Conservation (phyloP, 352 stramenopile species). For the Nothophytophthora sp. region DNA sequence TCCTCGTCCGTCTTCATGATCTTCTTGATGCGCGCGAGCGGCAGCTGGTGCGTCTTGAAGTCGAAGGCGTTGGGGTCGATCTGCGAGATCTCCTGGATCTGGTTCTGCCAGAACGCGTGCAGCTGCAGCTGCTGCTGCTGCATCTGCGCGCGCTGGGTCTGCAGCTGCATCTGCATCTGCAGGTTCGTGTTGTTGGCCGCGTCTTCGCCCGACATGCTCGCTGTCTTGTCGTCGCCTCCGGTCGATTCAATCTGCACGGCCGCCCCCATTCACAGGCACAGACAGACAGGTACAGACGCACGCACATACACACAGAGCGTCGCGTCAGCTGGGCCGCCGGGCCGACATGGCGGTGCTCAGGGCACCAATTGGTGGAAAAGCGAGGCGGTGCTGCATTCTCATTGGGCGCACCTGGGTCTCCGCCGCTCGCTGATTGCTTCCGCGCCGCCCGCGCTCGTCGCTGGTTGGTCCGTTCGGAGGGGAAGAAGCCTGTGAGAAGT, state of each 20-base stretch:
- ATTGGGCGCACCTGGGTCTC: conserved; percentile 61
- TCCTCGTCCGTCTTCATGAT: conserved; percentile 97
- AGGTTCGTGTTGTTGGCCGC: conserved; percentile 59
- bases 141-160: conserved; percentile 87
- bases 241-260: no score
- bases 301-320: no score
- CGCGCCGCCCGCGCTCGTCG: not conserved
- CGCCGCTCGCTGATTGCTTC: conserved; percentile 15
- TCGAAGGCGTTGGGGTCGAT: conserved; percentile 85
- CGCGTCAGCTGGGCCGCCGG: conserved; percentile 22
- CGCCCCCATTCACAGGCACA: no score
- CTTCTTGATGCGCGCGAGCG: conserved; percentile 94
- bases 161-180: conserved; percentile 87
- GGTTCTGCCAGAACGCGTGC: conserved; percentile 87
- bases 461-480: conserved; percentile 39
- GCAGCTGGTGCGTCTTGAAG: conserved; percentile 90
- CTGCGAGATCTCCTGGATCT: conserved; percentile 89
- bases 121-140: conserved; percentile 88
- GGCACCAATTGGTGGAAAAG: conserved; percentile 88
- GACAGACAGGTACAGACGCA: no score
- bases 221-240: no score
- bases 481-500: not conserved
- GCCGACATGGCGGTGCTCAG: no score
- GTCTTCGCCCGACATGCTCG: conserved; percentile 62
- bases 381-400: conserved; percentile 41